Base-by-base conservation (phyloP, 1,284 basidiomycete genomes). In the Ustilago curta region DNA sequence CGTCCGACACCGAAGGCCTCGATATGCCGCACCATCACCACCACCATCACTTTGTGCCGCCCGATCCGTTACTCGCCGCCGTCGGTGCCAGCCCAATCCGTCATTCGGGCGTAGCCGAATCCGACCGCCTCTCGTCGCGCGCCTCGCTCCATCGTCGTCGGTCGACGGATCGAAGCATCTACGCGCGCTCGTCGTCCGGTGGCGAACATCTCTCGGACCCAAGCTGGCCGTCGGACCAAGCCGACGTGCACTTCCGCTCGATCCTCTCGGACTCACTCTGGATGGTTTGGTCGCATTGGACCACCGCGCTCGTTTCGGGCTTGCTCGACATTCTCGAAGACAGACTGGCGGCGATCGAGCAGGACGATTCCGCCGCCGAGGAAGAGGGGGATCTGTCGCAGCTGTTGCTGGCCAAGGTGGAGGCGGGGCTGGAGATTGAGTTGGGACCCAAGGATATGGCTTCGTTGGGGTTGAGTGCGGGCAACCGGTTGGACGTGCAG, bases 271-370 rank as follows among this genome's bases (percentile, higher is more conserved):
- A 65, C 49, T 68, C 68, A 50, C 58, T 76, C n/a, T 76, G 69
- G 68, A 76, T 68, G 64, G 73, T 76, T 2, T 76, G 73, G 73
- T 63, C 63, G 18, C 68, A 70, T 19, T 76, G 73, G 73, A 71
- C 68, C 23, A 60, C 54, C 31, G 73, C 73, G 7, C 69, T 76
- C 31, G 47, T 76, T 9, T 60, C 57, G 12, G 73, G 73, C 6
- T 48, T 76, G 23, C 51, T 76, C 19, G 73, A 76, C 29, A 53
- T 76, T 4, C 35, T 71, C 9, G 62, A 70, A 39, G 72, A 75
- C 18, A 35, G 62, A n/a, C 51, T 74, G 42, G 61, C 60, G 19
- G 57, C 61, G 61, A 54, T 68, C 21, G 65, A 63, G 18, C 40
- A 54, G 11, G 64, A 62, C 4, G 52, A 52, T 9, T n/a, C 37